These are phyloP conservation scores for Termitomyces titanicus DNA, from an alignment of 768 basidiomycete genomes.

Conservation along the genomic window DNA sequence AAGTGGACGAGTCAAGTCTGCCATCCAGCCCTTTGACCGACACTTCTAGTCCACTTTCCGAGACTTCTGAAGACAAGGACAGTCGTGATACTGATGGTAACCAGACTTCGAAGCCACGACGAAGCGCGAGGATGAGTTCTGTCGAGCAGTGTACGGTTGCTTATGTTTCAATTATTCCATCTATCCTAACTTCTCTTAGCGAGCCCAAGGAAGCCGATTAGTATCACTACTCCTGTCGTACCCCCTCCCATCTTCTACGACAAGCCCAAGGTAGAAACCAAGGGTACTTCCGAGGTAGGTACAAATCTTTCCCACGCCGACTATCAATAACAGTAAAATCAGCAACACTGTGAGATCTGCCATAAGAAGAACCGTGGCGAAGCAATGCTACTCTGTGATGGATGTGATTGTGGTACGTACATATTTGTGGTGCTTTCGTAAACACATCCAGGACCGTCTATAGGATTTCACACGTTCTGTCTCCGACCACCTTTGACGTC, in stretches of 20 bases:
- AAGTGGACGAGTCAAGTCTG: constrained; percentile 48
- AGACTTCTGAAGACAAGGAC: constrained; percentile 77
- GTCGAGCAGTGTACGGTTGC: constrained; percentile 45
- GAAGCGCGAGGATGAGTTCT: constrained; percentile 49
- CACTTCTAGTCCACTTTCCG: constrained; percentile 74
- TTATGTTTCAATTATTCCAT: constrained; percentile 9
- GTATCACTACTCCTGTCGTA: constrained; percentile 27
- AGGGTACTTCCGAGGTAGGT: constrained; percentile 53
- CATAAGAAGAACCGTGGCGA: constrained; percentile 83
- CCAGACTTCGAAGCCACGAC: constrained; percentile 38
- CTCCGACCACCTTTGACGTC: constrained; percentile 83
- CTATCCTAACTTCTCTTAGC: constrained; percentile 15
- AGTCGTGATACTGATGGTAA: constrained; percentile 48
- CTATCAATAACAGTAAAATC: constrained; percentile 20
- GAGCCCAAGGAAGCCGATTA: constrained; percentile 34
- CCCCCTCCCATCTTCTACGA: constrained; percentile 49
- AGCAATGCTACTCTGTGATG: constrained; percentile 77
- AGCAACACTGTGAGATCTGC: constrained; percentile 94
- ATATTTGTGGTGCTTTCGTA: not conserved
- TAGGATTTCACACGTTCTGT: constrained; percentile 97
- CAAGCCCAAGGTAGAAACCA: constrained; percentile 36
- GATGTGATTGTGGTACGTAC: constrained; percentile 42
- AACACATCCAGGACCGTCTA: not conserved
- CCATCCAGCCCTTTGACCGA: constrained; percentile 76
- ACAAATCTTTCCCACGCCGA: constrained; percentile 24